phyloP scores from a whole-genome alignment of 2,329 filamentous ascomycete genomes.

The Mollisiaceae sp. region DNA sequence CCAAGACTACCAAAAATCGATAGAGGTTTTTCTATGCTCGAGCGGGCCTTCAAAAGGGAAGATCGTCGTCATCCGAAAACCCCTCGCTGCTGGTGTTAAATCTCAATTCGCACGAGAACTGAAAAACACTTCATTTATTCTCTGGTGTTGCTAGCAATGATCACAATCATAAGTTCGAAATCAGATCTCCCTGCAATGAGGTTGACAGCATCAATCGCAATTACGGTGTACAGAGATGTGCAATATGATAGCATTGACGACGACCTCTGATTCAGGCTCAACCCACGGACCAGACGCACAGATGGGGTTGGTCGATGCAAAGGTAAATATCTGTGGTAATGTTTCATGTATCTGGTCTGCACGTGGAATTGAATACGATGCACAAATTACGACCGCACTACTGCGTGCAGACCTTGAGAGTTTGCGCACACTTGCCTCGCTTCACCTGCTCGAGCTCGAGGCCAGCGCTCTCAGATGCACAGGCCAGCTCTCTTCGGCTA shows the following conservation, averaged over 20 bases:
- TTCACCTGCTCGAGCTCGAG: not conserved
- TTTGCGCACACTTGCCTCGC: not conserved
- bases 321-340: not conserved
- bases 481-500: not conserved
- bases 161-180: not conserved
- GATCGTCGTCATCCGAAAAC: conserved; percentile 1
- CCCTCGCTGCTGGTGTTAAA: not conserved
- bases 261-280: not conserved
- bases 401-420: not conserved
- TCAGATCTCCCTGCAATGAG: not conserved
- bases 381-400: not conserved
- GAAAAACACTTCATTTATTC: not conserved
- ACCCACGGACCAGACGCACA: not conserved
- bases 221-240: not conserved
- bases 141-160: not conserved
- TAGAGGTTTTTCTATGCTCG: not conserved
- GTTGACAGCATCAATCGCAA: conserved; percentile 14
- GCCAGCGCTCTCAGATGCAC: not conserved
- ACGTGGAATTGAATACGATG: not conserved
- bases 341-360: not conserved
- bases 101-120: not conserved
- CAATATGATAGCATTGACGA: not conserved
- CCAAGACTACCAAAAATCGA: not conserved
- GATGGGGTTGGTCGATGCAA: not conserved
- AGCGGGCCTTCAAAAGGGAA: not conserved